Percentiles rank a stretch among this genome's conserved stretches.
Evolutionary conservation across 192 early-diverging fungal species (phyloP).

Genomic region (Coemansia asiatica): DNA sequence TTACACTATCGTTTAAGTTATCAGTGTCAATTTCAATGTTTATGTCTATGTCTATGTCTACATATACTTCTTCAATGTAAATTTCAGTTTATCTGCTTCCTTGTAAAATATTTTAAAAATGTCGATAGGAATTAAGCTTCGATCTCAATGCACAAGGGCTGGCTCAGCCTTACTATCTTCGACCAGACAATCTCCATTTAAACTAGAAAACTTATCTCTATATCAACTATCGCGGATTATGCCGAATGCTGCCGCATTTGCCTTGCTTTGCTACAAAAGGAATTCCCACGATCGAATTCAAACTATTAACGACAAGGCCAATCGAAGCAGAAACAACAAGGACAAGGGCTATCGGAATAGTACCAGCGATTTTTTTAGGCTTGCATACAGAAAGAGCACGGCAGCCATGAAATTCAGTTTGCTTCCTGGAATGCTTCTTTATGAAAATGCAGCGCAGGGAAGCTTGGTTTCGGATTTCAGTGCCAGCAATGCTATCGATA

Average conservation of each 20-base stretch:
- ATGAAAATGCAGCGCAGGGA: neutral
- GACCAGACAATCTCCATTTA: neutral
- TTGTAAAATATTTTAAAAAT: neutral
- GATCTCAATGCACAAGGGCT: neutral
- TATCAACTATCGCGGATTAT: neutral
- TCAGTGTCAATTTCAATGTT: too few species aligned
- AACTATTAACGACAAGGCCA: neutral
- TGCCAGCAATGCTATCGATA: neutral
- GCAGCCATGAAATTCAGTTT: neutral
- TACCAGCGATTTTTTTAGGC: neutral
- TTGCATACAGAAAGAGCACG: constrained; percentile 1
- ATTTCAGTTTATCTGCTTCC: too few species aligned
- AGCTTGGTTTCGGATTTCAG: neutral
- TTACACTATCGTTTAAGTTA: too few species aligned
- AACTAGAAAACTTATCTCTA: neutral
- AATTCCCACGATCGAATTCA: neutral
- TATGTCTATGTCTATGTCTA: too few species aligned
- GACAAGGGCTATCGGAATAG: neutral
- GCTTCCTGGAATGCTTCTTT: constrained; percentile 1
- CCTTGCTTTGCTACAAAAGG: neutral
- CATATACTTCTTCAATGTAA: too few species aligned
- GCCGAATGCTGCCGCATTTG: neutral
- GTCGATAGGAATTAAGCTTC: neutral
- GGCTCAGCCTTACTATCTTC: neutral
- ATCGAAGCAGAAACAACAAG: neutral